Evolutionary conservation across 441 rosid species (phyloP), one percentile per base, ranked within the genome.

Genomic region (Arabidopsis hybrid): DNA sequence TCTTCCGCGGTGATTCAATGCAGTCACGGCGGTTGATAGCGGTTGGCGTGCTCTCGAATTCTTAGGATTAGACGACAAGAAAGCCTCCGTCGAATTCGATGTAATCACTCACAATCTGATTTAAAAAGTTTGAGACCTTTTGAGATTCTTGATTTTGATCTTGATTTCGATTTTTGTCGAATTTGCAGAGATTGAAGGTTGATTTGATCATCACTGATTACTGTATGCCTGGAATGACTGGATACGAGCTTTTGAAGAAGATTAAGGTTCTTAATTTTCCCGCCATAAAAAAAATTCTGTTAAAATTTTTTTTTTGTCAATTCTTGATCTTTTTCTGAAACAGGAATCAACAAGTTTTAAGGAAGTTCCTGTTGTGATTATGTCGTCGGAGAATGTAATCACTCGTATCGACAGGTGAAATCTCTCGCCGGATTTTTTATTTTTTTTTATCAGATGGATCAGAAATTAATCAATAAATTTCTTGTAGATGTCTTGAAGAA

Each of bases 171-270:
- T 4, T 17, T 7, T 35, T 60, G n/a, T 0, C 0, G n/a, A n/a
- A 12, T 67, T 76, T 46, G 0, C 85, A 93, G 94, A 80, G 81
- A 60, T 75, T 90, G 71, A 92, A 92, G 71, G 97, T 94, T 72
- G 97, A 94, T 85, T 65, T 91, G 73, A 88, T 94, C 47, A 91
- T 94, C 40, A 94, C 97, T 2, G 98, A 93, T 53, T 93, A 93
- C 26, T 93, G 93, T 39, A 94, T 94, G 98, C 98, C 98, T 39
- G 96, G 90, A 77, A 91, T 94, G 99, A 91, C 96, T 8, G 99
- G 98, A 4, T 91, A 90, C 60, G 98, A 94, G 74, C 77, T 91
- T 66, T 91, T 94, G 50, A 91, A 94, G 83, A 91, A 89, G 73
- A 85, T 91, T 59, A 93, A 93, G 92, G 97, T 62, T 89, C n/a